Conservation (phyloP, 2,329 filamentous ascomycete genomes). For the Claviceps fusiformis region DNA sequence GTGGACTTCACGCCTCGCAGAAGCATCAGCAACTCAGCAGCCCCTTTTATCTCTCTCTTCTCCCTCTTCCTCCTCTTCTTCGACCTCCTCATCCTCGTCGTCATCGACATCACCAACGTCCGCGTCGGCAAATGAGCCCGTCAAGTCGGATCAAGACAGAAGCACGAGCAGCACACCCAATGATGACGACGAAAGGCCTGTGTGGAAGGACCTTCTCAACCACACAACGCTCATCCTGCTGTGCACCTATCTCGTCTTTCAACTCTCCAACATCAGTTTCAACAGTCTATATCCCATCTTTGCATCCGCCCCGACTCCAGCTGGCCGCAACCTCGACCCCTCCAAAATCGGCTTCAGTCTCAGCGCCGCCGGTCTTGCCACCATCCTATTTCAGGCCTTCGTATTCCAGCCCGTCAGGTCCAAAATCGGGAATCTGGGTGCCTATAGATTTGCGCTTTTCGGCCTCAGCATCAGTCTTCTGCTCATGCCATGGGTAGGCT, state of each 20-base stretch:
- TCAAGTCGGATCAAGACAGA: slow-evolving; percentile 11
- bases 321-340: slow-evolving; percentile 62
- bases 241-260: slow-evolving; percentile 80
- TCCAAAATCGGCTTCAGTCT: slow-evolving; percentile 74
- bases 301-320: slow-evolving; percentile 58
- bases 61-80: slow-evolving; percentile 8
- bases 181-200: slow-evolving; percentile 19
- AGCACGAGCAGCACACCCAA: slow-evolving; percentile 14
- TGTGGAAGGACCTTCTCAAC: slow-evolving; percentile 52
- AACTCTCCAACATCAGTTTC: slow-evolving; percentile 86
- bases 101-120: slow-evolving; percentile 11
- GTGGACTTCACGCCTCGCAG: slow-evolving; percentile 25
- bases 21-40: slow-evolving; percentile 11
- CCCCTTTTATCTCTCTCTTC: slow-evolving; percentile 16
- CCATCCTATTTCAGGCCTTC: slow-evolving; percentile 80
- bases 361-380: slow-evolving; percentile 70
- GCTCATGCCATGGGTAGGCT: slow-evolving; percentile 81
- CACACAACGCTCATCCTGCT: slow-evolving; percentile 72
- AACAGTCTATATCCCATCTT: slow-evolving; percentile 95
- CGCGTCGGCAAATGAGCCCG: neutral
- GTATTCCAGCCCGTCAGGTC: slow-evolving; percentile 69
- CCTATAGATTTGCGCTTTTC: slow-evolving; percentile 65
- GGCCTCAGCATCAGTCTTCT: slow-evolving; percentile 73
- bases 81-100: neutral
- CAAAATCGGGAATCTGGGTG: slow-evolving; percentile 70